Evolutionary conservation across 257 asterid genomes (phyloP), one percentile per base, ranked within the genome.

Genomic region (Solanum peruvianum): DNA sequence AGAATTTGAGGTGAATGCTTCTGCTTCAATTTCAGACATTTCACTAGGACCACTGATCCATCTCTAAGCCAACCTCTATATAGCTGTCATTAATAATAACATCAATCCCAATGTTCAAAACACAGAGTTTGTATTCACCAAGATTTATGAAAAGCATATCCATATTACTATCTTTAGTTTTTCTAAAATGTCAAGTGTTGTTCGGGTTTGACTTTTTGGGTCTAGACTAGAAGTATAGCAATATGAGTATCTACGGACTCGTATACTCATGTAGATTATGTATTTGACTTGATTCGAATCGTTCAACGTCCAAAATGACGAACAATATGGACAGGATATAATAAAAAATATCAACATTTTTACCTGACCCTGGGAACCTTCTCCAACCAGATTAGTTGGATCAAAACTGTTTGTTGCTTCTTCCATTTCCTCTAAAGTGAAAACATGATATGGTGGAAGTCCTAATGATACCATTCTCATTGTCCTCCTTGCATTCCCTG

Each of bases 301-400:
- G 70, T 62, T 62, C 3, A 8, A 31, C 3, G 16, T 62, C 70
- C 70, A 0, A 49, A 72, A 13, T 29, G 29, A 29, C 11, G 7
- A 67, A 1, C 44, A 39, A 49, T 70, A 49, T 70, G 25, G 12
- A 23, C 29, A 58, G 21, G 20, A 11, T 2, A n/a, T 11, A 47
- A 31, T 13, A 20, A 49, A 11, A 31, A 6, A 27, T 33, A 5
- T 80, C 29, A 37, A 83, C 60, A 25, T 72, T 23, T 85, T 82
- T 94, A 96, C 99, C 98, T 95, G 98, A 42, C 92, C 94, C 89
- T 95, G 97, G n/a, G 97, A 91, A 66, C 96, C 98, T 89, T 94
- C 99, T 47, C 91, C 93, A 37, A 97, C 97, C 20, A 96, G 93
- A 92, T 97, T 96, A 83, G 96, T 90, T 6, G 96, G 88, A 75